phyloP scores from a whole-genome alignment of 768 basidiomycete genomes.

The Dioszegia aurantiaca region DNA sequence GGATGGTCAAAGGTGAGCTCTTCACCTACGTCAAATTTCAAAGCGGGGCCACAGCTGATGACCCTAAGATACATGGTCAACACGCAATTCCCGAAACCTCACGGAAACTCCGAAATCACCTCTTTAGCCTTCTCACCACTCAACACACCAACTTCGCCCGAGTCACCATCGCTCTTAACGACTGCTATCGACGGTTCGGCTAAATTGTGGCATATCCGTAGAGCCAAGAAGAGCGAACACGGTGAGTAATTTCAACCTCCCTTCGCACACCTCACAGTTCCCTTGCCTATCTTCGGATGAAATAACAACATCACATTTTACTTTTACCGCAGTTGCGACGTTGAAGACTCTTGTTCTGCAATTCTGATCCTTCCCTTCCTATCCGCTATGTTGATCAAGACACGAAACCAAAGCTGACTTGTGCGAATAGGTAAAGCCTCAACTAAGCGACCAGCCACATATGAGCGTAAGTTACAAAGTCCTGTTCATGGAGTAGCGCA shows the following conservation, averaged over 20 bases:
- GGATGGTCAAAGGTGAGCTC: conserved; percentile 60
- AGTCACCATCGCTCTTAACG: conserved; percentile 62
- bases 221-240: conserved; percentile 58
- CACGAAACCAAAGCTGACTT: neutral
- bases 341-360: conserved; percentile 50
- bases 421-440: conserved; percentile 36
- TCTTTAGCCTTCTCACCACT: conserved; percentile 68
- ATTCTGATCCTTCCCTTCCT: conserved; percentile 40
- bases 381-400: neutral
- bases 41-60: neutral
- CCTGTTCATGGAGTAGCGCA: too few species aligned
- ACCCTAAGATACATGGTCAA: conserved; percentile 59
- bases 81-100: conserved; percentile 84
- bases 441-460: conserved; percentile 22
- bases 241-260: conserved; percentile 51
- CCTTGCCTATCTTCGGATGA: conserved; percentile 34
- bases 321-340: conserved; percentile 36
- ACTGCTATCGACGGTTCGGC: conserved; percentile 65
- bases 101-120: conserved; percentile 65
- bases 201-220: conserved; percentile 72
- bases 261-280: conserved; percentile 5
- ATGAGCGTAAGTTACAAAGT: conserved; percentile 39
- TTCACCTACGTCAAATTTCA: neutral
- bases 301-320: conserved; percentile 47
- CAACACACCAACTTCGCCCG: conserved; percentile 13